These are phyloP conservation scores for Bonia amplexicaulis DNA, from an alignment of 176 grass and related monocot genomes.

Conservation along the genomic window DNA sequence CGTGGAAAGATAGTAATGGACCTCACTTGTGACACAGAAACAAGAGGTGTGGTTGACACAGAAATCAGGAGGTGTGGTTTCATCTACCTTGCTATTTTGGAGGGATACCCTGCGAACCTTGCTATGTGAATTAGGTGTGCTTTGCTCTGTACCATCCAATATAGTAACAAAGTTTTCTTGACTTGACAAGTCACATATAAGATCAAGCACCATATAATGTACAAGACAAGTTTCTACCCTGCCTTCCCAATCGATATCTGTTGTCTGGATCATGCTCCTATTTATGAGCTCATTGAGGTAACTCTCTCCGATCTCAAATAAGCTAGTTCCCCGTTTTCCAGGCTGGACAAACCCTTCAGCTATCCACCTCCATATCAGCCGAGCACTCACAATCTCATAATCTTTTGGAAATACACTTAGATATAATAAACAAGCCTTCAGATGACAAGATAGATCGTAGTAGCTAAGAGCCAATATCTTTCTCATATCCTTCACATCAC, in stretches of 20 bases:
- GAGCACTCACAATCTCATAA: neutral
- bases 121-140: no score
- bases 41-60: neutral
- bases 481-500: neutral
- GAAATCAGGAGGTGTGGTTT: no score
- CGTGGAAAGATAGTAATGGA: neutral
- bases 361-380: constrained; percentile 1
- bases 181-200: neutral
- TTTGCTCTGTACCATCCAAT: neutral
- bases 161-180: neutral
- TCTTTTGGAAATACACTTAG: neutral
- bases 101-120: neutral
- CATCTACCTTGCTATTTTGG: neutral
- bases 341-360: neutral
- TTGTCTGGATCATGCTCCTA: neutral
- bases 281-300: neutral
- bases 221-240: neutral
- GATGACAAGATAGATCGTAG: no score
- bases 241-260: no score
- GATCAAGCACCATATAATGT: neutral
- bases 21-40: neutral
- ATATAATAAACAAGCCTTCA: no score
- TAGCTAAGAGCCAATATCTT: neutral
- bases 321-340: neutral
- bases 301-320: neutral